Conservation (phyloP, 1,284 basidiomycete species). For the Vanrija sp. region DNA sequence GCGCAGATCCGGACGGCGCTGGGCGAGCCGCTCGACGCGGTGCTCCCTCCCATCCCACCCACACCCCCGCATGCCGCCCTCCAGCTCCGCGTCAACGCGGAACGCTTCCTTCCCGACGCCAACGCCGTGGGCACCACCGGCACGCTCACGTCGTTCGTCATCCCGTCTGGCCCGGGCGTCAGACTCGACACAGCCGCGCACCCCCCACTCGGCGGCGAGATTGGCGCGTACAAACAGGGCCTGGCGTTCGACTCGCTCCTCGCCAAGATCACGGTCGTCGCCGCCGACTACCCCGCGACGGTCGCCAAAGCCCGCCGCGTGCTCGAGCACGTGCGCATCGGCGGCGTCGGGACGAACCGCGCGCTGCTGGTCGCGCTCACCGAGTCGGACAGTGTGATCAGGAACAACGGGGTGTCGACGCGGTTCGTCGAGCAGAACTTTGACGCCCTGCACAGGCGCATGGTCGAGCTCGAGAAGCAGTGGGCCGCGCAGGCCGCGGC, state of each 20-base stretch:
- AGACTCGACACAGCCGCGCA: slow-evolving; percentile 18
- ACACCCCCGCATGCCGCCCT: slow-evolving; percentile 7
- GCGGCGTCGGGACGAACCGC: slow-evolving; percentile 15
- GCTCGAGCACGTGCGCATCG: slow-evolving; percentile 11
- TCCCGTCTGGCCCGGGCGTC: slow-evolving; percentile 10
- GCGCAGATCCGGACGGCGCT: slow-evolving; percentile 16
- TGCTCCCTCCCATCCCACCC: slow-evolving; percentile 4
- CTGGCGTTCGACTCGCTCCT: slow-evolving; percentile 18
- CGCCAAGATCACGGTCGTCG: slow-evolving; percentile 16
- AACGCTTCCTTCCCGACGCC: slow-evolving; percentile 11
- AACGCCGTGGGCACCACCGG: slow-evolving; percentile 13
- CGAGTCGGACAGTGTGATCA: slow-evolving; percentile 9
- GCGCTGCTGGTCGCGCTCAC: slow-evolving; percentile 12
- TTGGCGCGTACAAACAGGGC: slow-evolving; percentile 11
- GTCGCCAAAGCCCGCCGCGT: slow-evolving; percentile 7
- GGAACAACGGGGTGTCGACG: slow-evolving; percentile 9
- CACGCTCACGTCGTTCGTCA: slow-evolving; percentile 1
- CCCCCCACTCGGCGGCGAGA: slow-evolving; percentile 9
- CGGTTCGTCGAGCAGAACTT: slow-evolving; percentile 15
- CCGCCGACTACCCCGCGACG: slow-evolving; percentile 2
- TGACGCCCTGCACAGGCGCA: background rate
- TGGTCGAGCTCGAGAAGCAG: slow-evolving; percentile 8
- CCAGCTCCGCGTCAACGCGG: slow-evolving; percentile 20
- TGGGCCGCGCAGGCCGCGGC: slow-evolving; percentile 3
- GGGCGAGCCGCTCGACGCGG: slow-evolving; percentile 4